Evolutionary conservation across 176 grass and related monocot genomes (phyloP), one percentile per base, ranked within the genome.

Genomic region (Zizania latifolia): DNA sequence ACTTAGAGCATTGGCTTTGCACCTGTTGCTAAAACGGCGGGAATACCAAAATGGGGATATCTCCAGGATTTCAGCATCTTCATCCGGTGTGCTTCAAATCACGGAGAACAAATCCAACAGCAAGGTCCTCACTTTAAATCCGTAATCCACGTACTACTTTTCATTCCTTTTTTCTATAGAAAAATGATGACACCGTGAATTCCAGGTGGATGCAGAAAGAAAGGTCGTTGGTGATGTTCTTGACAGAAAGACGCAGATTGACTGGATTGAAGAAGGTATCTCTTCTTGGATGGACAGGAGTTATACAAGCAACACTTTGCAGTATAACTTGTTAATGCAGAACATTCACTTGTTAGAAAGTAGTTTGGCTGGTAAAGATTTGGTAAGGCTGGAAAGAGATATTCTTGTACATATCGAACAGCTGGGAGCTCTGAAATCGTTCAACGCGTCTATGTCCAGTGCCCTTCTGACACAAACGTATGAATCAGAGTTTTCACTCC

Each of bases 271-370:
- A n/a, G 72, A 84, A 26, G 69, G 71, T 45, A 65, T 72, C 30
- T 55, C 77, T 70, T 37, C 12, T 66, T 71, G 50, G 87, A 50
- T 81, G 69, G 66, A 85, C 58, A 85, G 19, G 6, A 37, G 59
- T 28, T 28, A 38, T 59, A 70, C 55, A 51, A 79, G 79, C 22
- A 53, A 38, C 34, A 56, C 63, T 61, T 68, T 75, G 30, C 58
- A 93, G 78, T 80, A 87, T 35, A 65, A 55, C 9, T 65, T 97
- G 28, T 26, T 97, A 57, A 93, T 97, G 83, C 83, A 97, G 71
- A 92, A 93, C 58, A 71, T 93, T 51, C 33, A 83, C 41, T 78
- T 46, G 12, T 43, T 93, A 65, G 86, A 93, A 70, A 81, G 58
- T 37, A 89, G 90, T 33, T 89, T 93, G 80, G 81, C 30, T 35